Percentiles rank a stretch among this genome's conserved stretches.
Conservation (phyloP, 805 yeast genomes). For the Candida maltosa region DNA sequence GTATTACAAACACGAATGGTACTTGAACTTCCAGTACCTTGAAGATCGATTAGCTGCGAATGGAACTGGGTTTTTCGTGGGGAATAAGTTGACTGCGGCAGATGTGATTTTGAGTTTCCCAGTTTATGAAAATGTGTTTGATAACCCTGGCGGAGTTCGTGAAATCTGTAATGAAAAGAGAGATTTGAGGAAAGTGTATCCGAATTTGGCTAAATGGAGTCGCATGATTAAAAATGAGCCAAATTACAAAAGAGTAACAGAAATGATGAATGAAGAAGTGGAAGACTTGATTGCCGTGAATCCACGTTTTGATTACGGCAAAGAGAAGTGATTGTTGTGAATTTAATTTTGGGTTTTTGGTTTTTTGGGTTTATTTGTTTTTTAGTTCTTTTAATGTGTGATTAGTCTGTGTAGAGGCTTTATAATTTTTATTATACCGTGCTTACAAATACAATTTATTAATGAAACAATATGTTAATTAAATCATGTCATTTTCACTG, state of each 20-base stretch:
- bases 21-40: conserved; percentile 26
- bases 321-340: conserved; percentile 1
- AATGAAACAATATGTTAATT: too few relatives aligned
- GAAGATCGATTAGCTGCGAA: conserved; percentile 19
- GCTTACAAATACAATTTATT: too few relatives aligned
- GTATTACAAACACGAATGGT: conserved; percentile 50
- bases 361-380: too few relatives aligned
- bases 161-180: conserved; percentile 32
- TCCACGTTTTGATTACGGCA: conserved; percentile 7
- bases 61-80: conserved; percentile 36
- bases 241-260: conserved; percentile 24
- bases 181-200: conserved; percentile 28
- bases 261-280: conserved; percentile 28
- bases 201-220: conserved; percentile 37
- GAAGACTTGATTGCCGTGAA: conserved; percentile 12
- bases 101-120: conserved; percentile 38
- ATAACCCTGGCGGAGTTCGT: conserved; percentile 32
- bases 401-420: too few relatives aligned
- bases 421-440: too few relatives aligned
- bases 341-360: neutral
- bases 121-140: conserved; percentile 30
- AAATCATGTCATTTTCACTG: too few relatives aligned
- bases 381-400: too few relatives aligned
- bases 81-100: conserved; percentile 34
- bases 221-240: conserved; percentile 29